Base-by-base conservation (phyloP, 208 protist species). In the Blastocrithidia nonstop region DNA sequence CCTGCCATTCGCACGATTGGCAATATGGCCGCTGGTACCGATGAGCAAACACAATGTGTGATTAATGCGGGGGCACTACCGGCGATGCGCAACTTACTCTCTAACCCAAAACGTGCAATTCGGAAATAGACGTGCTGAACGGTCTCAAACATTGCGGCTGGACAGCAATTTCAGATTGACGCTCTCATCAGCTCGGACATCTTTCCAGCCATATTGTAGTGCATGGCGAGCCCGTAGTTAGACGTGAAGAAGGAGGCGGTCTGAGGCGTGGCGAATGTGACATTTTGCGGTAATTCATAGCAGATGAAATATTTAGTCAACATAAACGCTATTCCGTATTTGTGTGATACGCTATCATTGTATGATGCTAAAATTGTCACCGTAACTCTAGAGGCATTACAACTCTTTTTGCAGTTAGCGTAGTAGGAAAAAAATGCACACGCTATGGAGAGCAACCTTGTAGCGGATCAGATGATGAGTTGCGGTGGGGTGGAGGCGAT, bases 71-170 rank as follows among this genome's bases (percentile, higher is more conserved):
- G 73, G 4, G 78, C 69, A 9, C 76, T 99, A 6, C 37, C 57
- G 6, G 35, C 45, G 27, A 62, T 99, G 9, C 44, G 36, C 0
- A 40, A 58, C 9, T 66, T 99, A 16, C 66, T 99, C 25, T 51
- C 48, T 26, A 67, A 80, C 53, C 51, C 51, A 9, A 89, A 91
- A 49, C 80, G 78, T 27, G 67, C 74, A 31, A 95, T 99, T 33
- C 75, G 78, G 16, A 99, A 99, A 72, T 97, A 99, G 65, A 84
- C 94, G 16, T 98, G 94, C 71, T 99, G 97, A 97, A 96, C 96
- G 5, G 78, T 99, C 43, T 98, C 96, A 9, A 99, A 99, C 84
- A 98, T 99, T 40, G 96, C 95, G 15, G 96, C 97, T 4, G 97
- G 97, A 39, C 95, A 61, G 60, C 35, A 54, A 3, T 39, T 66